These are phyloP conservation scores for Chaetoscypha palmicola DNA, from an alignment of 2,329 filamentous ascomycete species.

Conservation along the genomic window DNA sequence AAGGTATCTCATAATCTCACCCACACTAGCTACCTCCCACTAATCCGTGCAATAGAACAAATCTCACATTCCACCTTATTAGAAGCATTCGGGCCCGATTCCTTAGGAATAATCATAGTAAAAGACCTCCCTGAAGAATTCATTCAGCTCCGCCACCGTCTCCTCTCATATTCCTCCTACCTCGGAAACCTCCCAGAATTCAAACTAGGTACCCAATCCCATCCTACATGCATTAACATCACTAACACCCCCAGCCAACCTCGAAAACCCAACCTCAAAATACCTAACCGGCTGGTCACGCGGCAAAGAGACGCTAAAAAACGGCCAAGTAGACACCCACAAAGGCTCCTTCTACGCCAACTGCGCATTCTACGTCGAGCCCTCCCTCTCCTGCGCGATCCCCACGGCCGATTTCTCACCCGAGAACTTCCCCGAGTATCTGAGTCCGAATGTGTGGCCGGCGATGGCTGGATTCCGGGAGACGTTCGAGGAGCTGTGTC, in stretches of 20 bases:
- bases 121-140: constrained; percentile 74
- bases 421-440: constrained; percentile 75
- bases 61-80: constrained; percentile 63
- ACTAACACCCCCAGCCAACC: too few species aligned
- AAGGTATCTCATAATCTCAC: constrained; percentile 36
- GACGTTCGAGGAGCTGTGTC: constrained; percentile 69
- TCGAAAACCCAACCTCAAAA: constrained; percentile 54
- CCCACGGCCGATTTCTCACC: constrained; percentile 52
- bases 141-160: constrained; percentile 58
- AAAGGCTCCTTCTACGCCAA: constrained; percentile 84
- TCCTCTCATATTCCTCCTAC: constrained; percentile 65
- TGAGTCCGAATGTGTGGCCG: constrained; percentile 87
- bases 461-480: constrained; percentile 68
- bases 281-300: constrained; percentile 71
- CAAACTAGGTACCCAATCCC: neutral
- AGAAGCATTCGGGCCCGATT: constrained; percentile 81
- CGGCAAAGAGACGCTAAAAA: constrained; percentile 73
- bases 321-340: constrained; percentile 69
- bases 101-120: constrained; percentile 88
- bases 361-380: constrained; percentile 68
- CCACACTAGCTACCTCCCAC: constrained; percentile 1
- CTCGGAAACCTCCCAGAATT: neutral
- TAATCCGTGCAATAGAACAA: constrained; percentile 41
- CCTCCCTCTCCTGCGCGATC: constrained; percentile 51
- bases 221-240: too few species aligned